Evolutionary conservation across 208 protist species (phyloP).

Genomic region (Leishmania tarentolae): DNA sequence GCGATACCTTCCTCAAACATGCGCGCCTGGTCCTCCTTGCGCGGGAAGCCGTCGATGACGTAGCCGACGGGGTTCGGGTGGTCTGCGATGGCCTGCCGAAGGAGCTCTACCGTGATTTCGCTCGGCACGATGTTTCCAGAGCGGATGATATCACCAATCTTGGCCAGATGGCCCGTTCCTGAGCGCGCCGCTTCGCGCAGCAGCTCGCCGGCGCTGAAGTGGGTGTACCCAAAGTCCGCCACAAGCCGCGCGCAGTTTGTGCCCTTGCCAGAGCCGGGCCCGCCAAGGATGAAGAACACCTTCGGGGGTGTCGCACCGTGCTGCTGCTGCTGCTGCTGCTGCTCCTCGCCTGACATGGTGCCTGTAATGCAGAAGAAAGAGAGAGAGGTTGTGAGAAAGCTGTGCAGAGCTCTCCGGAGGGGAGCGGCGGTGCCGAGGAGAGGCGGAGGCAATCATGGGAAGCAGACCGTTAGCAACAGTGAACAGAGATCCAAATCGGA

Average conservation of each 20-base stretch:
- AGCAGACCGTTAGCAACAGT: not conserved
- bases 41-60: conserved; percentile 90
- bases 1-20: conserved; percentile 88
- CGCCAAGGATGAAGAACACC: conserved; percentile 89
- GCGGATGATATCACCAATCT: conserved; percentile 71
- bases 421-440: not conserved
- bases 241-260: conserved; percentile 81
- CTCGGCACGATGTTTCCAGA: conserved; percentile 83
- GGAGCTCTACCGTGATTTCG: conserved; percentile 87
- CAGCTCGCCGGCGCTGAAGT: conserved; percentile 87
- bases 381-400: not conserved
- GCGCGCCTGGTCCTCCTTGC: conserved; percentile 81
- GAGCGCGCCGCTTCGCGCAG: conserved; percentile 72
- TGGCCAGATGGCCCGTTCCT: conserved; percentile 63
- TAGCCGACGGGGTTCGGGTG: conserved; percentile 73
- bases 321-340: not conserved
- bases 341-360: conserved; percentile 15
- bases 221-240: conserved; percentile 81
- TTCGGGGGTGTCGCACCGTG: conserved; percentile 24
- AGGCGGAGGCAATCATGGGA: not conserved
- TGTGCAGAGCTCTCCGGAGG: not conserved
- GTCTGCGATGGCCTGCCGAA: conserved; percentile 64
- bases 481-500: not conserved
- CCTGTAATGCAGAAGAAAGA: not conserved
- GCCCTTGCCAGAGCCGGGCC: conserved; percentile 87